These are phyloP conservation scores for Arachnopeziza araneosa DNA, from an alignment of 2,329 filamentous ascomycete species.

Conservation along the genomic window DNA sequence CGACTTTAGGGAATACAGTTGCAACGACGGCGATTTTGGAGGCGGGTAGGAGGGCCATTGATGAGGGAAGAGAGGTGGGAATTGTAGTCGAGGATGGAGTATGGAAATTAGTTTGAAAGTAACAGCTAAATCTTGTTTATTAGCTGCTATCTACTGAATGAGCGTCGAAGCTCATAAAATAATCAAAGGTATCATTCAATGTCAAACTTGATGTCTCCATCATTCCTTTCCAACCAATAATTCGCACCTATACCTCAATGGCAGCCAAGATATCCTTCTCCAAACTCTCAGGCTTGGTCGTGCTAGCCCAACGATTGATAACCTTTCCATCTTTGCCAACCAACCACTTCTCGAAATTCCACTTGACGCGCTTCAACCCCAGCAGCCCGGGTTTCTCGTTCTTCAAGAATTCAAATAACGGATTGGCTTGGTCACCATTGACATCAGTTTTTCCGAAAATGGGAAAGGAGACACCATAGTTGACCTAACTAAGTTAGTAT, in stretches of 20 bases:
- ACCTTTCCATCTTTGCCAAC: slow-evolving; percentile 82
- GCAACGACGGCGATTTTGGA: slow-evolving; percentile 89
- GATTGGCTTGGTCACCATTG: slow-evolving; percentile 77
- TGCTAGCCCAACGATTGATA: slow-evolving; percentile 79
- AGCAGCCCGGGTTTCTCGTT: slow-evolving; percentile 71
- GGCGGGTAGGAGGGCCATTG: slow-evolving; percentile 76
- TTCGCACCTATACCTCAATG: slow-evolving; percentile 19
- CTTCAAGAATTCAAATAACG: slow-evolving; percentile 75
- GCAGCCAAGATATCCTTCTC: slow-evolving; percentile 72
- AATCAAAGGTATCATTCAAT: neutral
- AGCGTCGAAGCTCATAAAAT: neutral
- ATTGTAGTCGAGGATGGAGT: slow-evolving; percentile 61
- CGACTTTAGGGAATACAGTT: slow-evolving; percentile 83
- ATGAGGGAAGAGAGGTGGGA: slow-evolving; percentile 72
- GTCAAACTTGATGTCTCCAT: neutral
- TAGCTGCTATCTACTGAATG: neutral
- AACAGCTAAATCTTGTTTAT: neutral
- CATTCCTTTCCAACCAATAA: neutral
- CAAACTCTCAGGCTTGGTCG: slow-evolving; percentile 76
- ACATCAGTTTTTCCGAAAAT: slow-evolving; percentile 81
- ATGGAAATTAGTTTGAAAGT: slow-evolving; percentile 55
- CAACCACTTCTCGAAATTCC: slow-evolving; percentile 99
- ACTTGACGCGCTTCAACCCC: slow-evolving; percentile 90
- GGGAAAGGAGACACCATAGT: slow-evolving; percentile 22
- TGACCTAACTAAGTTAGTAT: neutral